Base-by-base conservation (phyloP, 208 protist genomes). In the Strigomonas culicis region DNA sequence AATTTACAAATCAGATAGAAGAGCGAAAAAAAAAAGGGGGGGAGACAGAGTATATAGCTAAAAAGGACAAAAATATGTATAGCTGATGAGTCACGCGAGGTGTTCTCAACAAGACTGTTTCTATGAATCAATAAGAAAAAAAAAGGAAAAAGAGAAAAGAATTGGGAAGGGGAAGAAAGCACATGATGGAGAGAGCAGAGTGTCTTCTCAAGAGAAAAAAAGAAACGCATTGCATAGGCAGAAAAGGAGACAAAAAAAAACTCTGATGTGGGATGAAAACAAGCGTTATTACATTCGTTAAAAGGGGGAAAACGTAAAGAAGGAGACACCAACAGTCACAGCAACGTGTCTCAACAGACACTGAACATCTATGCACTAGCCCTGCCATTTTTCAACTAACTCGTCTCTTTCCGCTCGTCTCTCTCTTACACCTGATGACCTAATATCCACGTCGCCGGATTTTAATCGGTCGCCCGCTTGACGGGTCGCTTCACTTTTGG, bases 111-210 rank as follows among this genome's bases (percentile, higher is more conserved):
- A n/a, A n/a, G n/a, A n/a, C n/a, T n/a, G n/a, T n/a, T n/a, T n/a
- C n/a, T n/a, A n/a, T n/a, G n/a, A 28, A 62, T 50, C 15, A 51
- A 19, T 31, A 51, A 24, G 39, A 4, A 51, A 50, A 15, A 28
- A 44, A 49, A 44, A 44, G 31, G 17, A 58, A 19, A 65, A 31
- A 0, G 19, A 64, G 11, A 65, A 65, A 65, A 59, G 31, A 65
- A 53, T 58, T 65, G 44, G 27, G 25, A 10, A 24, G 2, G n/a
- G 28, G 1, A 65, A 57, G 31, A 65, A 53, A 6, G n/a, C 7
- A 53, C 15, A 49, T 59, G 15, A 17, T 10, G 39, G 39, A 46
- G 17, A 46, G 17, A 46, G 17, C 10, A 46, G 17, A 46, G 11
- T 46, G 2, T 59, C 63, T 62, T 10, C 27, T 15, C 6, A 22